These are phyloP conservation scores for Echinosophora koreensis DNA, from an alignment of 306 rosid genomes.

Conservation along the genomic window DNA sequence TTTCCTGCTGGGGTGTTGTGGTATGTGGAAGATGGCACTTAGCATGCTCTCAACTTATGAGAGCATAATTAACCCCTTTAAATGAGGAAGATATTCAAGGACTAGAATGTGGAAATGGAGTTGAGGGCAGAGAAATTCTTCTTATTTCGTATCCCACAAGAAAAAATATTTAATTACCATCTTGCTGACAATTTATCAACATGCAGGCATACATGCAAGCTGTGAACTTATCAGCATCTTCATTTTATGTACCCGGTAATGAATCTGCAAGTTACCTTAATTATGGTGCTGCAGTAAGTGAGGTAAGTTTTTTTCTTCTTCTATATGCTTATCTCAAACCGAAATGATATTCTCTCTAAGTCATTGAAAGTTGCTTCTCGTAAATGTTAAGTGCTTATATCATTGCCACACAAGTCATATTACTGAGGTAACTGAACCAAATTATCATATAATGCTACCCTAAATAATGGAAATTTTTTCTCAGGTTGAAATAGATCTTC, in stretches of 20 bases:
- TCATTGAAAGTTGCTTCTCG: slow-evolving; percentile 17
- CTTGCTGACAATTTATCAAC: slow-evolving; percentile 35
- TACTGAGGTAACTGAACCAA: slow-evolving; percentile 12
- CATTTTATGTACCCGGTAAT: slow-evolving; percentile 59
- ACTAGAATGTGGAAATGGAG: not conserved
- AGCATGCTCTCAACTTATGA: slow-evolving; percentile 5
- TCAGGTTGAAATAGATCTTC: slow-evolving; percentile 91
- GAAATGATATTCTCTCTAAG: slow-evolving; percentile 3
- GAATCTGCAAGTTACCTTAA: slow-evolving; percentile 61
- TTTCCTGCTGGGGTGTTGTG: not conserved
- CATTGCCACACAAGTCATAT: slow-evolving; percentile 19
- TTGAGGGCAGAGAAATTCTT: not conserved
- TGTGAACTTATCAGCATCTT: slow-evolving; percentile 78
- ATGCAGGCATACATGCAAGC: slow-evolving; percentile 66
- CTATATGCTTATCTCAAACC: not conserved
- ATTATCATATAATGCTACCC: slow-evolving; percentile 16
- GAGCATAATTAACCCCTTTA: slow-evolving; percentile 9
- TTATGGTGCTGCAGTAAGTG: slow-evolving; percentile 91
- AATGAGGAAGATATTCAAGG: not conserved
- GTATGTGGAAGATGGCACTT: slow-evolving; percentile 14
- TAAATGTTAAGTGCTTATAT: not conserved
- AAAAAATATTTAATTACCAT: slow-evolving; percentile 19
- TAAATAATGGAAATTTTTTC: slow-evolving; percentile 40
- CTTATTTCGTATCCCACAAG: not conserved
- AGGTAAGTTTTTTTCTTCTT: slow-evolving; percentile 55